Conservation (phyloP, 805 yeast species). For the Spathaspora gorwiae region DNA sequence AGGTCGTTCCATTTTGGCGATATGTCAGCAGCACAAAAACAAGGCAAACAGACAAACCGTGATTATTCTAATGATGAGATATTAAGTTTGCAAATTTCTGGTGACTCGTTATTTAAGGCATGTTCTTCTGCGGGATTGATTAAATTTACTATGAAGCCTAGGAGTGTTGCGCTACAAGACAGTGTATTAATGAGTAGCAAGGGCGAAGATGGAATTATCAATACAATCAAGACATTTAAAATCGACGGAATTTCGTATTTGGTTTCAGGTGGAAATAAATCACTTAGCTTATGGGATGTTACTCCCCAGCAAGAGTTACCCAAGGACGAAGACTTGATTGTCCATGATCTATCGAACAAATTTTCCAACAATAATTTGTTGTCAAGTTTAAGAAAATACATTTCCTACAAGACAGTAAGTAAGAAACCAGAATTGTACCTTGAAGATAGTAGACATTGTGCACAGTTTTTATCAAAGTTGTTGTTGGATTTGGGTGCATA, state of each 20-base stretch:
- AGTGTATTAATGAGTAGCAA: slow-evolving; percentile 7
- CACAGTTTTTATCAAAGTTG: slow-evolving; percentile 62
- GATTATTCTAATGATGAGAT: slow-evolving; percentile 27
- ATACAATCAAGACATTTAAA: slow-evolving; percentile 50
- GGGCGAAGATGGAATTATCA: slow-evolving; percentile 43
- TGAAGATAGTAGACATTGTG: slow-evolving; percentile 83
- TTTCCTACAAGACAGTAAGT: slow-evolving; percentile 74
- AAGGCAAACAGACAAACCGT: neutral
- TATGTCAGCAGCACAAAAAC: slow-evolving; percentile 1
- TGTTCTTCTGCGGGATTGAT: slow-evolving; percentile 42
- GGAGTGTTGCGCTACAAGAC: slow-evolving; percentile 6
- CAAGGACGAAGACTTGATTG: neutral
- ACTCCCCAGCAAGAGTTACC: slow-evolving; percentile 7
- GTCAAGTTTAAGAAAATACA: slow-evolving; percentile 53
- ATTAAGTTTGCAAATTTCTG: slow-evolving; percentile 53
- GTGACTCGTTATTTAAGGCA: slow-evolving; percentile 61
- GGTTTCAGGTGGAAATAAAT: slow-evolving; percentile 69
- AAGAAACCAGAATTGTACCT: slow-evolving; percentile 62
- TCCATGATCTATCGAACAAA: slow-evolving; percentile 11
- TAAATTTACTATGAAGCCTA: slow-evolving; percentile 19
- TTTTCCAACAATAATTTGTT: slow-evolving; percentile 61
- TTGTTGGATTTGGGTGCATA: slow-evolving; percentile 68
- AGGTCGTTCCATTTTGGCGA: slow-evolving; percentile 34
- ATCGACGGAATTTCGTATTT: slow-evolving; percentile 40
- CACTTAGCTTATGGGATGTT: slow-evolving; percentile 69